phyloP scores from a whole-genome alignment of 768 basidiomycete species.

The Pulveroboletus ravenelii region DNA sequence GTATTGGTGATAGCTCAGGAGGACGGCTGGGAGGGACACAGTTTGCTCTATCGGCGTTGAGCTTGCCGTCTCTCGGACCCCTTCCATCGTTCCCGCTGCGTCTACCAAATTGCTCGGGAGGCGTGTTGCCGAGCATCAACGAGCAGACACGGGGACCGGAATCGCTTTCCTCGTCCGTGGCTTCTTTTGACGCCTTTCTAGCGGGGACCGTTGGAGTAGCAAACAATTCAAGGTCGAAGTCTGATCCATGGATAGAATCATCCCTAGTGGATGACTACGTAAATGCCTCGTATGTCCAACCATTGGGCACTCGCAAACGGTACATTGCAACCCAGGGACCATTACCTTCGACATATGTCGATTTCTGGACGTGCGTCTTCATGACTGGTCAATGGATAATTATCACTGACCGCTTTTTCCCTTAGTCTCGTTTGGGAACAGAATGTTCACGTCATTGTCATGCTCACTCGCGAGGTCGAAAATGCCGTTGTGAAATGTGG shows the following conservation, averaged over 20 bases:
- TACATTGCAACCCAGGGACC: conserved; percentile 98
- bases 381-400: not conserved
- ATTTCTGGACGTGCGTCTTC: conserved; percentile 89
- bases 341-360: conserved; percentile 78
- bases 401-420: conserved; percentile 5
- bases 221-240: not conserved
- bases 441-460: conserved; percentile 90
- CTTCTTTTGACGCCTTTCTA: not conserved
- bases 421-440: conserved; percentile 87
- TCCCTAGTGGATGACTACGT: conserved; percentile 80
- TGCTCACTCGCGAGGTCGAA: conserved; percentile 92
- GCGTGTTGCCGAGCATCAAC: conserved; percentile 15
- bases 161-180: not conserved
- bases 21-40: conserved; percentile 8
- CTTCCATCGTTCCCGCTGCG: conserved; percentile 16
- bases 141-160: conserved; percentile 6
- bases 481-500: conserved; percentile 88
- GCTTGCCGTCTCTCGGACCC: conserved; percentile 2
- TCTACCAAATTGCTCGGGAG: conserved; percentile 12
- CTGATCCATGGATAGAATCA: conserved; percentile 11
- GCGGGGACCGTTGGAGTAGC: not conserved
- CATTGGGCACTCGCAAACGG: conserved; percentile 70
- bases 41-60: not conserved
- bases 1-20: not conserved
- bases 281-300: conserved; percentile 92